Evolutionary conservation across 495 filamentous ascomycete genomes (phyloP).

Genomic region (Neurospora tetrasperma): DNA sequence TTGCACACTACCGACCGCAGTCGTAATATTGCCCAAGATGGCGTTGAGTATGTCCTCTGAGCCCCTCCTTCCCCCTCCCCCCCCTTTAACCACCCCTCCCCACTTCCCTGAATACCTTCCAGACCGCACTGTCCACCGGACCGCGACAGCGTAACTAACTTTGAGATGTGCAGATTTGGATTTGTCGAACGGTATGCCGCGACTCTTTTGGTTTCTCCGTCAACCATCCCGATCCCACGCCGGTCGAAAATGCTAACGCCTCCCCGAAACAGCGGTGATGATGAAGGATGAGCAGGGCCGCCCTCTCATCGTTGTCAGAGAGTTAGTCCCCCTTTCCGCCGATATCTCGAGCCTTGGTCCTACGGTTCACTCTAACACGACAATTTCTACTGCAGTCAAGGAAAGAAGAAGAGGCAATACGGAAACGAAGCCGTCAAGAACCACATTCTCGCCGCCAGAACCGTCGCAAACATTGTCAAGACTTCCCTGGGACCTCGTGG

Average conservation of each 20-base stretch:
- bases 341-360: slow-evolving; percentile 2
- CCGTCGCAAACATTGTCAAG: slow-evolving; percentile 94
- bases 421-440: slow-evolving; percentile 95
- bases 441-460: slow-evolving; percentile 92
- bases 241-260: neutral
- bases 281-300: slow-evolving; percentile 86
- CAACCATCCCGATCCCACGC: neutral
- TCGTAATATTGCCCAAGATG: slow-evolving; percentile 26
- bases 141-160: slow-evolving; percentile 18
- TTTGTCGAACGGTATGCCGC: slow-evolving; percentile 38
- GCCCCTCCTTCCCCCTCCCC: neutral
- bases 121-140: slow-evolving; percentile 2
- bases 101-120: neutral
- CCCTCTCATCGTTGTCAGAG: slow-evolving; percentile 96
- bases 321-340: slow-evolving; percentile 50
- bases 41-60: slow-evolving; percentile 34
- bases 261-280: slow-evolving; percentile 33
- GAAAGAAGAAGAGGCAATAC: slow-evolving; percentile 94
- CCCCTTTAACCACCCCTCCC: neutral
- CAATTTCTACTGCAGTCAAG: slow-evolving; percentile 53
- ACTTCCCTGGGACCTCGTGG: slow-evolving; percentile 92
- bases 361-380: slow-evolving; percentile 10
- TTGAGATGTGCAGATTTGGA: slow-evolving; percentile 32
- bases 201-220: neutral
- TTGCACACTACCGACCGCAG: neutral